Percentiles rank a stretch among this genome's conserved stretches.
These are phyloP conservation scores for Diaporthe citriasiana DNA, from an alignment of 2,329 filamentous ascomycete genomes.

Conservation along the genomic window DNA sequence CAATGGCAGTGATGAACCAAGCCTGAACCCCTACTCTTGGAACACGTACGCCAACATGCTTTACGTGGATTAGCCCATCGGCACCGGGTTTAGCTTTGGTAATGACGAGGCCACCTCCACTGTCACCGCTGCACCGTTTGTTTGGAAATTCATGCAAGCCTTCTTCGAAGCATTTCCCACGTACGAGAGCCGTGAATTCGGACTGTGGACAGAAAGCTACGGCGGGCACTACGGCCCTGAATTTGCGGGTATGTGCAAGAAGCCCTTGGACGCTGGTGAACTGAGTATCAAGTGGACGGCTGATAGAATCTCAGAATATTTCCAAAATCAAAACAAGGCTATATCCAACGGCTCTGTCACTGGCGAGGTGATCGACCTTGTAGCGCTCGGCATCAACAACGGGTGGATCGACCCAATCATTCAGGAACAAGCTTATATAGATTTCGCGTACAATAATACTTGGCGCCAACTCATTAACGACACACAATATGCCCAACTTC, in stretches of 20 bases:
- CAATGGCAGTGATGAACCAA: slow-evolving; percentile 61
- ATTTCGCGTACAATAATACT: slow-evolving; percentile 51
- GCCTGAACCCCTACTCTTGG: slow-evolving; percentile 71
- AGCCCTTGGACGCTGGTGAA: neutral
- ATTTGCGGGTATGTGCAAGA: slow-evolving; percentile 40
- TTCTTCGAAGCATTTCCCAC: slow-evolving; percentile 35
- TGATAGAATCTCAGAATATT: slow-evolving; percentile 19
- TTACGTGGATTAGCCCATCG: slow-evolving; percentile 65
- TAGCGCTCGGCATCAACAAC: slow-evolving; percentile 53
- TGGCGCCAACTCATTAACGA: slow-evolving; percentile 58
- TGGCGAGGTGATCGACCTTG: slow-evolving; percentile 51
- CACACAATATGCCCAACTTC: slow-evolving; percentile 50
- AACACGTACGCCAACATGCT: slow-evolving; percentile 69
- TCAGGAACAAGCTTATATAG: slow-evolving; percentile 49
- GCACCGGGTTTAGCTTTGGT: slow-evolving; percentile 63
- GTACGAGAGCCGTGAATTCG: slow-evolving; percentile 37
- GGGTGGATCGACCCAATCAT: slow-evolving; percentile 48
- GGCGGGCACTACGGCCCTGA: slow-evolving; percentile 53
- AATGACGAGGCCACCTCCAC: slow-evolving; percentile 35
- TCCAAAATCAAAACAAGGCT: slow-evolving; percentile 33
- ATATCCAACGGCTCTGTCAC: slow-evolving; percentile 28
- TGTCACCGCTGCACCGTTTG: slow-evolving; percentile 36
- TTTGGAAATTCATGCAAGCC: slow-evolving; percentile 38
- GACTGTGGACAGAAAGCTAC: slow-evolving; percentile 52
- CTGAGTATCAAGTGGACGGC: neutral